phyloP scores from a whole-genome alignment of 2,329 filamentous ascomycete species.

The Microcyclosporella mali region DNA sequence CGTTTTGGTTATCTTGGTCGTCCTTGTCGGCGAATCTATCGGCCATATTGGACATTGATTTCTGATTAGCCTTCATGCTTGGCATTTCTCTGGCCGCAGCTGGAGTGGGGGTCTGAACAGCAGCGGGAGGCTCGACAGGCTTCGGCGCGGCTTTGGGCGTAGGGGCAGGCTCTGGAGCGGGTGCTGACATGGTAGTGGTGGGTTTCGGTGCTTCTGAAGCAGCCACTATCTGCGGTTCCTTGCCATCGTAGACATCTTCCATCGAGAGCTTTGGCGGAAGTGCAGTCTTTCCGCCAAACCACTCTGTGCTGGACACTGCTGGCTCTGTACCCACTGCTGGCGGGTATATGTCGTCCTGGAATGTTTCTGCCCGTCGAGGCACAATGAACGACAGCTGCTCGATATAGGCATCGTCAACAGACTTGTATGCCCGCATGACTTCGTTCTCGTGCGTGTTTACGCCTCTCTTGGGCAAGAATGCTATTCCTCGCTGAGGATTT shows the following conservation, averaged over 20 bases:
- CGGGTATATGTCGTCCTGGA: conserved; percentile 96
- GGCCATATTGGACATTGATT: conserved; percentile 77
- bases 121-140: conserved; percentile 45
- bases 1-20: conserved; percentile 53
- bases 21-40: conserved; percentile 75
- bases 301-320: conserved; percentile 72
- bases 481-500: conserved; percentile 89
- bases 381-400: conserved; percentile 98
- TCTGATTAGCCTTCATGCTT: conserved; percentile 76
- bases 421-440: conserved; percentile 93
- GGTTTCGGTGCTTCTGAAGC: conserved; percentile 57
- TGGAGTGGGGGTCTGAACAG: conserved; percentile 38
- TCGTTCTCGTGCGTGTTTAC: conserved; percentile 97
- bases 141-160: conserved; percentile 42
- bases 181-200: conserved; percentile 23
- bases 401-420: conserved; percentile 87
- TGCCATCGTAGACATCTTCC: conserved; percentile 83
- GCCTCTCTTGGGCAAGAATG: conserved; percentile 89
- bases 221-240: conserved; percentile 68
- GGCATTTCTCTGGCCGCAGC: conserved; percentile 47
- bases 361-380: conserved; percentile 83
- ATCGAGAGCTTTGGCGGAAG: conserved; percentile 89
- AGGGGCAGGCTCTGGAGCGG: conserved; percentile 34
- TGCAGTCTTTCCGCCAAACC: conserved; percentile 72
- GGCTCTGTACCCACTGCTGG: conserved; percentile 75